Evolutionary conservation across 2,329 filamentous ascomycete genomes (phyloP).

Genomic region (Xylariales sp.): DNA sequence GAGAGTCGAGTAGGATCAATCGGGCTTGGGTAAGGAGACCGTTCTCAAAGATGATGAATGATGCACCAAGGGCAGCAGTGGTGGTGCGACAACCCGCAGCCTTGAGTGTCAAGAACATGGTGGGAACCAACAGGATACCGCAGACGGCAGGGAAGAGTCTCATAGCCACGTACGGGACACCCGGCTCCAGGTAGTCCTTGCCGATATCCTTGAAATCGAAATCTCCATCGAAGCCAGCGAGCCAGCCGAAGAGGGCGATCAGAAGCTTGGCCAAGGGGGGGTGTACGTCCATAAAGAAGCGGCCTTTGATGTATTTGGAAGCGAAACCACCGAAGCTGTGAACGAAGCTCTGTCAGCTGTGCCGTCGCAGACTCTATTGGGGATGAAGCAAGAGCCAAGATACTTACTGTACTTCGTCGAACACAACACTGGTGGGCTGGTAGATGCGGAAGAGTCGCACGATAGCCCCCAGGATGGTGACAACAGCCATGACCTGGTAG

Average conservation of each 20-base stretch:
- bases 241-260: conserved; percentile 89
- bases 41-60: conserved; percentile 92
- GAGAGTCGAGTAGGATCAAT: conserved; percentile 92
- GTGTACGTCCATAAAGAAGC: conserved; percentile 99
- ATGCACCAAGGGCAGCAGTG: conserved; percentile 77
- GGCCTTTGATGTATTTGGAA: conserved; percentile 98
- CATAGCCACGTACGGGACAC: conserved; percentile 97
- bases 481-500: conserved; percentile 67
- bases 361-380: conserved; percentile 2
- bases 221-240: conserved; percentile 89
- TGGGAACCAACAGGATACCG: conserved; percentile 82
- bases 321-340: conserved; percentile 93
- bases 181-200: conserved; percentile 94
- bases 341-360: conserved; percentile 12
- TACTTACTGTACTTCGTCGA: conserved; percentile 97
- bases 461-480: conserved; percentile 71
- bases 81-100: conserved; percentile 82
- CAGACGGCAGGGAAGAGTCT: conserved; percentile 85
- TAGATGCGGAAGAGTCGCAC: conserved; percentile 95
- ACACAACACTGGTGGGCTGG: conserved; percentile 92
- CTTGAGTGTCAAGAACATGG: conserved; percentile 93
- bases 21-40: conserved; percentile 92
- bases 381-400: conserved; percentile 4
- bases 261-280: conserved; percentile 94
- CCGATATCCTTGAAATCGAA: conserved; percentile 99